A percentile compares a stretch with the other conserved stretches of the same genome.
Conservation (phyloP, 169 alveolate species). For the Pseudocohnilembus persalinus region DNA sequence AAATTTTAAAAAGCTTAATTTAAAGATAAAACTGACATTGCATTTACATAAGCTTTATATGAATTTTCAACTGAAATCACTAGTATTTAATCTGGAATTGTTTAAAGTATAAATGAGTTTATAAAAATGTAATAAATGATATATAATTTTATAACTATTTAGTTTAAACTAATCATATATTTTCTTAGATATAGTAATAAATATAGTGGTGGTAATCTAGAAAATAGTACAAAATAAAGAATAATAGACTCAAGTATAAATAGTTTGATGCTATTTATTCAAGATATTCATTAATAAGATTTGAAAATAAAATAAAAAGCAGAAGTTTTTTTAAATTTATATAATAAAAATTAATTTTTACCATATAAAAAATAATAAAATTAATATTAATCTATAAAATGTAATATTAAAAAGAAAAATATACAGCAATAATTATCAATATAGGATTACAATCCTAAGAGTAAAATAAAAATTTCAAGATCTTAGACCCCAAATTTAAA, state of each 20-base stretch:
- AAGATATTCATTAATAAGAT: not conserved
- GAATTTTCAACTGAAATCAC: not conserved
- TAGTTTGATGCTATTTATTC: not conserved
- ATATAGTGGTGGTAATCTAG: not conserved
- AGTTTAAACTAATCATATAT: not conserved
- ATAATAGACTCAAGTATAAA: not conserved
- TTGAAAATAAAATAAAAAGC: not conserved
- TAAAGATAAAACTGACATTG: not conserved
- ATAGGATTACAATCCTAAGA: too few species aligned
- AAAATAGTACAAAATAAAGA: not conserved
- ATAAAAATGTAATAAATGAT: not conserved
- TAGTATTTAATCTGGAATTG: not conserved
- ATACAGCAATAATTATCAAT: too few species aligned
- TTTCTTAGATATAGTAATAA: not conserved
- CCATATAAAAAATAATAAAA: too few species aligned
- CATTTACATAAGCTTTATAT: not conserved
- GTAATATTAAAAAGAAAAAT: too few species aligned
- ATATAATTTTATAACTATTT: too few species aligned
- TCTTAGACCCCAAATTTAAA: too few species aligned
- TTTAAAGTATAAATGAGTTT: not conserved
- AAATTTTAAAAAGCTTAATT: not conserved
- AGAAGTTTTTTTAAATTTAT: not conserved
- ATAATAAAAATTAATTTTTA: too few species aligned
- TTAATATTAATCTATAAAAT: not conserved
- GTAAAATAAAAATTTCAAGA: too few species aligned